A percentile compares a stretch with the other conserved stretches of the same genome.
Conservation (phyloP, 2,329 filamentous ascomycete genomes). For the Domatiomyces catenatus region DNA sequence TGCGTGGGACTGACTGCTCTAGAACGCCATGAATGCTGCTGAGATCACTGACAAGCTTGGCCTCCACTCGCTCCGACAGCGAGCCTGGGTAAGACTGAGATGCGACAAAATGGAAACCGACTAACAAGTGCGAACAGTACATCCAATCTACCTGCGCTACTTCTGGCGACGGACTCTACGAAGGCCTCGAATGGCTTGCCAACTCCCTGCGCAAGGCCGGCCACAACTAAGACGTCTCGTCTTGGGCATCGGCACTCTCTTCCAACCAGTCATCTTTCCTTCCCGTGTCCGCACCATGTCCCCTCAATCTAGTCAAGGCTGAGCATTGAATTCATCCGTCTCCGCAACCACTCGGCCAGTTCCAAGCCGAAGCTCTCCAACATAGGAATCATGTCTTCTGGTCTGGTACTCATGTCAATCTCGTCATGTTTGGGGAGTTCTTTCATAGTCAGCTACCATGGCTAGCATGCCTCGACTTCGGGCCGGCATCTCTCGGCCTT, state of each 20-base stretch:
- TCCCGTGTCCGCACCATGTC: neutral
- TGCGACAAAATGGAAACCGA: neutral
- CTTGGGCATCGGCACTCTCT: neutral
- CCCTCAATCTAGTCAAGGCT: neutral
- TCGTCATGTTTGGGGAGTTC: slow-evolving; percentile 4
- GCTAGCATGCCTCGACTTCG: slow-evolving; percentile 1
- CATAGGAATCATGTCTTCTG: slow-evolving; percentile 1
- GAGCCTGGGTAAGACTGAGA: slow-evolving; percentile 69
- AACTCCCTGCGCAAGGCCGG: slow-evolving; percentile 61
- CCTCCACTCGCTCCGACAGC: slow-evolving; percentile 96
- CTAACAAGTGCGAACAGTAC: slow-evolving; percentile 45
- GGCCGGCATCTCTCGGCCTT: neutral
- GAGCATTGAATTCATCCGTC: neutral
- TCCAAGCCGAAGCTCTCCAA: neutral
- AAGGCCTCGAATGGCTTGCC: slow-evolving; percentile 90
- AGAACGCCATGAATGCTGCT: slow-evolving; percentile 99
- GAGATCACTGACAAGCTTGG: slow-evolving; percentile 99
- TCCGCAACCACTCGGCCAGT: neutral
- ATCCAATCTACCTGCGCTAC: slow-evolving; percentile 99
- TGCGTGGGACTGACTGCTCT: slow-evolving; percentile 1
- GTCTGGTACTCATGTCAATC: slow-evolving; percentile 2
- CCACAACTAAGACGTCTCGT: slow-evolving; percentile 26
- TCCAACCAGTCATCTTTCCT: slow-evolving; percentile 4
- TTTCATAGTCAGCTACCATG: slow-evolving; percentile 6
- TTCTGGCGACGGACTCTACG: slow-evolving; percentile 97